A percentile compares a stretch with the other conserved stretches of the same genome.
These are phyloP conservation scores for Rhododendron ferrugineum DNA, from an alignment of 148 eudicot species.

Conservation along the genomic window DNA sequence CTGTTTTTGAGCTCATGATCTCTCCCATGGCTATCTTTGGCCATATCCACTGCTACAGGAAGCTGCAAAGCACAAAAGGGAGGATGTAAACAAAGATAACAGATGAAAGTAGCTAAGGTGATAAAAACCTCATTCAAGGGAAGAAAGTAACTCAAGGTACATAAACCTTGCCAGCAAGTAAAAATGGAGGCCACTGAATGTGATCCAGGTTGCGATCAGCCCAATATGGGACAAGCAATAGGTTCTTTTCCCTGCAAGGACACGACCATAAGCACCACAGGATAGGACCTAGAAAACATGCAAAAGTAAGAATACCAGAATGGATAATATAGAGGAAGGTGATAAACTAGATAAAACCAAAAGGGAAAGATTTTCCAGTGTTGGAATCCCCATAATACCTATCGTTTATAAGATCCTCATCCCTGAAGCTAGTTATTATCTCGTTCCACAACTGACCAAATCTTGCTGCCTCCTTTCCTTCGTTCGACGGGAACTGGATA, in stretches of 20 bases:
- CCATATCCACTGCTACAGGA: constrained; percentile 74
- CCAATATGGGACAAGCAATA: constrained; percentile 58
- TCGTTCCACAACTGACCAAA: constrained; percentile 70
- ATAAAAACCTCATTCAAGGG: background rate
- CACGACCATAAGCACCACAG: background rate
- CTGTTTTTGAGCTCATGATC: constrained; percentile 52
- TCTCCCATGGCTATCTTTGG: constrained; percentile 51
- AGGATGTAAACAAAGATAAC: background rate
- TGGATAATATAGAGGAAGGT: background rate
- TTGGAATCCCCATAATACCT: constrained; percentile 22
- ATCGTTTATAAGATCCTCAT: constrained; percentile 59
- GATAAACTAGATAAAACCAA: background rate
- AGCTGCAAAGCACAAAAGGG: constrained; percentile 30
- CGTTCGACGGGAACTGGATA: constrained; percentile 33
- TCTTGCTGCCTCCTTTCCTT: constrained; percentile 52
- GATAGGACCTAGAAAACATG: background rate
- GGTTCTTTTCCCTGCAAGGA: constrained; percentile 46
- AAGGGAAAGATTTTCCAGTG: background rate
- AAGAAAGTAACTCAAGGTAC: background rate
- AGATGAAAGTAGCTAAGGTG: background rate
- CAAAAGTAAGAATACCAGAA: background rate
- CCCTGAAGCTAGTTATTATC: constrained; percentile 60
- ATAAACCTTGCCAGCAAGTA: constrained; percentile 64
- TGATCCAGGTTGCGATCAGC: constrained; percentile 52
- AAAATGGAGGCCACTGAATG: constrained; percentile 70